Percentiles rank a stretch among this genome's conserved stretches.
These are phyloP conservation scores for Fusarium mangiferae DNA, from an alignment of 2,329 filamentous ascomycete species.

Conservation along the genomic window DNA sequence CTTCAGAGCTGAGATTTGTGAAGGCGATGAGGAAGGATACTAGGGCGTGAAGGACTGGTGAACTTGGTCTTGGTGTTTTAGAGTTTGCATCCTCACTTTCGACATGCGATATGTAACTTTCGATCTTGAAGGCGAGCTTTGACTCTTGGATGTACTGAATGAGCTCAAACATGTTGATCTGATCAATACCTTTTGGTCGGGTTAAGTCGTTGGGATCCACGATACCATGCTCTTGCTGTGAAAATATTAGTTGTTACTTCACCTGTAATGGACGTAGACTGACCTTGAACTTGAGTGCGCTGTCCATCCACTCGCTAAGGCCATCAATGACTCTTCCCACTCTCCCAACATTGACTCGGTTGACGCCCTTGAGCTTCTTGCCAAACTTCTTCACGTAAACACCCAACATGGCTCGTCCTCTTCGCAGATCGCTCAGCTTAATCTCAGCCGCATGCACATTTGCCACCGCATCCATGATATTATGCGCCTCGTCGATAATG, in stretches of 20 bases:
- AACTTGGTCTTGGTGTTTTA: slow-evolving; percentile 44
- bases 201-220: slow-evolving; percentile 79
- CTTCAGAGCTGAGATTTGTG: slow-evolving; percentile 83
- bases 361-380: slow-evolving; percentile 88
- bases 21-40: slow-evolving; percentile 78
- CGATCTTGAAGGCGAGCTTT: slow-evolving; percentile 92
- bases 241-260: neutral
- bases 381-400: slow-evolving; percentile 89
- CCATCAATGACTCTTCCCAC: slow-evolving; percentile 86
- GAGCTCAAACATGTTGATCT: slow-evolving; percentile 93
- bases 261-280: neutral
- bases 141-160: slow-evolving; percentile 90
- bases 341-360: slow-evolving; percentile 90
- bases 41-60: slow-evolving; percentile 65
- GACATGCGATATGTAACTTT: slow-evolving; percentile 80
- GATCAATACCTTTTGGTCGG: slow-evolving; percentile 86
- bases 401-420: slow-evolving; percentile 78
- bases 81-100: slow-evolving; percentile 57
- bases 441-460: slow-evolving; percentile 86
- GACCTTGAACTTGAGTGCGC: slow-evolving; percentile 61
- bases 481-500: slow-evolving; percentile 98
- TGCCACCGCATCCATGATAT: slow-evolving; percentile 94
- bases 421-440: slow-evolving; percentile 75
- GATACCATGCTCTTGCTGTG: slow-evolving; percentile 66
- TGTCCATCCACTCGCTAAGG: slow-evolving; percentile 74